Percentiles rank a stretch among this genome's conserved stretches.
These are phyloP conservation scores for Dactylellina leptospora DNA, from an alignment of 2,329 filamentous ascomycete species.

Conservation along the genomic window DNA sequence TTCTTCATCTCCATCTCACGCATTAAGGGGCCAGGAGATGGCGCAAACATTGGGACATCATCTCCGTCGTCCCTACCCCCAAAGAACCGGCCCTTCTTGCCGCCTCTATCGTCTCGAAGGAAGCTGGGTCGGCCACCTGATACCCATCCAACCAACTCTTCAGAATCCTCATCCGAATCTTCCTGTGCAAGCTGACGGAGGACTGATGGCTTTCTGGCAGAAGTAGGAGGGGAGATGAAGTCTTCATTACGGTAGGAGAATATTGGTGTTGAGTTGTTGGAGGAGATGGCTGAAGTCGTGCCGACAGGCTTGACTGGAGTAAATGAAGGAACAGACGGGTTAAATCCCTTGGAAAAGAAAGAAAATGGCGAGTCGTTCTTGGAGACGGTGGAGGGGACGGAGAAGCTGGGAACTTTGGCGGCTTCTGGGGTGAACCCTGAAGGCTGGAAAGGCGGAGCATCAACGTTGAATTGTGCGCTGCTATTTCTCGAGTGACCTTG, in stretches of 20 bases:
- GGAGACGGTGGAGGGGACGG: constrained; percentile 37
- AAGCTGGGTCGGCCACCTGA: constrained; percentile 70
- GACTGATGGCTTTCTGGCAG: constrained; percentile 86
- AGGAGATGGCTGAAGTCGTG: constrained; percentile 65
- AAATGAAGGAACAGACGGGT: constrained; percentile 79
- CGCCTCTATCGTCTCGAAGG: constrained; percentile 39
- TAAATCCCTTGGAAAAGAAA: constrained; percentile 75
- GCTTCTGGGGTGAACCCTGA: constrained; percentile 48
- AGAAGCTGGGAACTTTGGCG: constrained; percentile 40
- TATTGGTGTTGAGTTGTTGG: constrained; percentile 63
- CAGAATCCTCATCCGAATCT: constrained; percentile 58
- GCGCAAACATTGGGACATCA: constrained; percentile 77
- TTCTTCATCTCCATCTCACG: constrained; percentile 51
- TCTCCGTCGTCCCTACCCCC: constrained; percentile 73
- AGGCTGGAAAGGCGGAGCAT: constrained; percentile 76
- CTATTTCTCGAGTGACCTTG: constrained; percentile 49
- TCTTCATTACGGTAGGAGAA: constrained; percentile 70
- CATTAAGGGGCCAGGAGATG: constrained; percentile 58
- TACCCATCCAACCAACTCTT: constrained; percentile 63
- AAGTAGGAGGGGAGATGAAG: constrained; percentile 69
- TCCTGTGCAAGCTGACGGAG: constrained; percentile 69
- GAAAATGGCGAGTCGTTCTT: constrained; percentile 67
- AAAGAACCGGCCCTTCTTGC: constrained; percentile 75
- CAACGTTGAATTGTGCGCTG: constrained; percentile 71
- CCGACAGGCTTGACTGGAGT: constrained; percentile 66